Base-by-base conservation (phyloP, 352 stramenopile genomes). In the Phytophthora colocasiae region DNA sequence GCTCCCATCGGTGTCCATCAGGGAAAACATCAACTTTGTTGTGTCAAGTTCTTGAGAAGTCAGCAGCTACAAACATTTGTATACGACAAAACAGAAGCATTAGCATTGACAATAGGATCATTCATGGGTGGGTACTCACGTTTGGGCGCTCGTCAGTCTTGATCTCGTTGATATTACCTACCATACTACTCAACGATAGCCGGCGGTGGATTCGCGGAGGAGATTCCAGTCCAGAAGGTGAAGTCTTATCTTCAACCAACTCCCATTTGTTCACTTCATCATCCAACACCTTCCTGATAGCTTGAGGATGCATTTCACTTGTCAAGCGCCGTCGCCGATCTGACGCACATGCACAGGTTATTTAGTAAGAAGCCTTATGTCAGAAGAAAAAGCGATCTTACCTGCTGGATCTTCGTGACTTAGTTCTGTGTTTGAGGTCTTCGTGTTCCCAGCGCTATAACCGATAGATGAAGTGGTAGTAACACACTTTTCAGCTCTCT, bases 261-360 rank as follows among this genome's bases (percentile, higher is more conserved):
- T 89, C 78, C 85, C 82, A 91, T 34, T 89, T 90, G 15, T 75
- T 66, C 0, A 85, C 85, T 73, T 90, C 81, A 46, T 85, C 81
- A 44, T 91, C 81, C 31, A 92, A 54, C 11, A 84, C 76, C 17
- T 73, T 77, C n/a, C 77, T 75, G 34, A 92, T 85, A 8, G 87
- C 87, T 48, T 88, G 80, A 4, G 87, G 85, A 40, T 95, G 87
- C 80, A 91, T 92, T 60, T 95, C 87, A 49, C 75, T 92, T 6
- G 85, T 91, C 52, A 84, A 56, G 8, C 78, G 81, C 8, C 87
- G 78, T 8, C 65, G 61, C 12, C 74, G 66, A 14, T 83, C 81
- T 76, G 44, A 14, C 31, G 9, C 9, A 36, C 31, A 14, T 14
- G 31, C 4, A 36, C 31, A 36, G 41, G 39, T 19, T 9, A 62